Percentiles rank a stretch among this genome's conserved stretches.
Evolutionary conservation across 331 rosid genomes (phyloP).

Genomic region (Acacia pycnantha): DNA sequence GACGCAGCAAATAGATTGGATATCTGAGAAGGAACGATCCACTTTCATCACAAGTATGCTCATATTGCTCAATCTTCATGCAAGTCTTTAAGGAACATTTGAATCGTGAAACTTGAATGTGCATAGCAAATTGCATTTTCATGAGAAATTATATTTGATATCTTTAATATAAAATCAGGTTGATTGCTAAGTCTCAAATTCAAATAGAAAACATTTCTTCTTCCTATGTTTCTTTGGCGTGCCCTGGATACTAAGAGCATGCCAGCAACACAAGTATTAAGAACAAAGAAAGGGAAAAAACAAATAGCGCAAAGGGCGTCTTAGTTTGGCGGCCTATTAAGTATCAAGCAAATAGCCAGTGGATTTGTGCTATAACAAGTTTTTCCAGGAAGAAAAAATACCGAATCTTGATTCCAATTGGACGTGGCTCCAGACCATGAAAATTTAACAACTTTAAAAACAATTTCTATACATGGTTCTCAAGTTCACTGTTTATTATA

Average conservation of each 20-base stretch:
- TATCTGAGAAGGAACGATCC: not conserved
- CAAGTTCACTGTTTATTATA: not conserved
- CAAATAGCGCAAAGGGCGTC: not conserved
- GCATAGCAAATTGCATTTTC: not conserved
- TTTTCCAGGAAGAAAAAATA: not conserved
- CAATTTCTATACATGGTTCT: not conserved
- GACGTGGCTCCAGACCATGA: not conserved
- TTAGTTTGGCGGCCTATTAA: not conserved
- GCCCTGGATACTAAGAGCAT: conserved; percentile 11
- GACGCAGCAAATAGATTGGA: conserved; percentile 4
- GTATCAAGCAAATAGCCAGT: not conserved
- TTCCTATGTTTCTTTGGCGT: not conserved
- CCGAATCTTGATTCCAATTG: not conserved
- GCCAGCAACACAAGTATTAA: not conserved
- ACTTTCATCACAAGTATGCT: not conserved
- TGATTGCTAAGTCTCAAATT: not conserved
- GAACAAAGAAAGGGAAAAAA: not conserved
- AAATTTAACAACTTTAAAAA: not conserved
- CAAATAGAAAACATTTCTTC: not conserved
- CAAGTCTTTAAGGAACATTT: not conserved
- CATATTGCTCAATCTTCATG: not conserved
- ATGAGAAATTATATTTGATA: not conserved
- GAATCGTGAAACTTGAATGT: not conserved
- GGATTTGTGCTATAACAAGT: not conserved
- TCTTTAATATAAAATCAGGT: not conserved